Base-by-base conservation (phyloP, 768 basidiomycete genomes). In the Lactarius sanguifluus region DNA sequence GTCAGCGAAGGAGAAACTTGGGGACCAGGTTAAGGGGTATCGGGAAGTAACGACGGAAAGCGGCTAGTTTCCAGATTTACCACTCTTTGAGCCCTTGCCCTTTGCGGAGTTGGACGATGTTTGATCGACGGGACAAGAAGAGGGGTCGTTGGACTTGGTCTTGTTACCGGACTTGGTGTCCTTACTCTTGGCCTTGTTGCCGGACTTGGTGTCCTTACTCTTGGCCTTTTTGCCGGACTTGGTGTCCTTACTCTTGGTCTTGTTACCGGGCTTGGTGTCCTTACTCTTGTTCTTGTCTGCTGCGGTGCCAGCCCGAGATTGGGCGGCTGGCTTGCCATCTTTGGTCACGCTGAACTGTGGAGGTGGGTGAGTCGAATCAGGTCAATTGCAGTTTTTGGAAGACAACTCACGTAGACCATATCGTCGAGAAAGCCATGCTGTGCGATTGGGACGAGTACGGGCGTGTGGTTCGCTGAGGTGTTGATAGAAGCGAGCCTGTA, bases 391-490 rank as follows among this genome's bases (percentile, higher is more conserved):
- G 50, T 52, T 52, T 52, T 52, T 15, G 25, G 6, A 13, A 52
- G 13, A 15, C 13, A 25, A 79, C 82, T 69, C 67, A 87, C 83
- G 75, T 88, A 88, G 75, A 84, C 73, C 59, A 77, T 78, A 72
- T 90, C 87, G 73, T 89, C 85, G 38, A 86, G 72, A 25, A 77
- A 75, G 66, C 87, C 86, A 69, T 85, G 88, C 70, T 86, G 86
- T 20, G 83, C 86, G 57, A 89, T 74, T 20, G 86, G 79, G 54
- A 83, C 85, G 64, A 87, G 75, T 58, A 77, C 81, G 4, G 83
- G 86, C 69, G 83, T 82, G 70, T 89, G 86, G 75, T 89, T 89
- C 13, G 82, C 72, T 18, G 82, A 79, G 36, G 81, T 72, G 71
- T 84, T 84, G 74, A 88, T 87, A 6, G 84, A 82, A 66, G 83